These are phyloP conservation scores for Pterocarpus santalinus DNA, from an alignment of 306 rosid genomes.

Conservation along the genomic window DNA sequence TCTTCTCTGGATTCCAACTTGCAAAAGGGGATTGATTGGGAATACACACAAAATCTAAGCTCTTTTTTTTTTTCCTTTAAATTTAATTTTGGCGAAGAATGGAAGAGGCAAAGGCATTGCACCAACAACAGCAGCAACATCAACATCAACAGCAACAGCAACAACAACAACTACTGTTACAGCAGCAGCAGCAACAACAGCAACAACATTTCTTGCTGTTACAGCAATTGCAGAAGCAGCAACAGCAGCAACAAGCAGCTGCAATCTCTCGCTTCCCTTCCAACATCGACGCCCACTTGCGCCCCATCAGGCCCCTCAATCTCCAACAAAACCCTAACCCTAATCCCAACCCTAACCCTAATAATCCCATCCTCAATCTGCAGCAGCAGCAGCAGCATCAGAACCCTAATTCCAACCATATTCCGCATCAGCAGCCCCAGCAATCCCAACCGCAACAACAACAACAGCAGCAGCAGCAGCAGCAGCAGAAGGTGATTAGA, in stretches of 20 bases:
- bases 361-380: background rate
- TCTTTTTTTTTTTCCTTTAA: background rate
- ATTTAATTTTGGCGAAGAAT: slow-evolving; percentile 42
- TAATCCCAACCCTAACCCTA: slow-evolving; percentile 58
- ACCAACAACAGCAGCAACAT: slow-evolving; percentile 55
- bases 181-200: slow-evolving; percentile 46
- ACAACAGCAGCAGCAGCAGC: slow-evolving; percentile 48
- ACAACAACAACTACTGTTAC: slow-evolving; percentile 56
- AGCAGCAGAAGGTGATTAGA: slow-evolving; percentile 70
- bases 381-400: background rate
- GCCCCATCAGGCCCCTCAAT: slow-evolving; percentile 77
- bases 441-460: slow-evolving; percentile 31
- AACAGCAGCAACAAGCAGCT: slow-evolving; percentile 63
- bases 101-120: slow-evolving; percentile 89
- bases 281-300: slow-evolving; percentile 90
- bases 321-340: slow-evolving; percentile 67
- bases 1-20: background rate
- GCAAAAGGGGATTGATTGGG: background rate
- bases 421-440: slow-evolving; percentile 57
- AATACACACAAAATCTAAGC: background rate
- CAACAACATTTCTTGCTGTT: slow-evolving; percentile 67
- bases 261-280: slow-evolving; percentile 95
- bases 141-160: slow-evolving; percentile 27
- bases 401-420: slow-evolving; percentile 33
- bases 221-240: slow-evolving; percentile 75